These are phyloP conservation scores for Mollisiaceae sp. DNA, from an alignment of 2,329 filamentous ascomycete species.

Conservation along the genomic window DNA sequence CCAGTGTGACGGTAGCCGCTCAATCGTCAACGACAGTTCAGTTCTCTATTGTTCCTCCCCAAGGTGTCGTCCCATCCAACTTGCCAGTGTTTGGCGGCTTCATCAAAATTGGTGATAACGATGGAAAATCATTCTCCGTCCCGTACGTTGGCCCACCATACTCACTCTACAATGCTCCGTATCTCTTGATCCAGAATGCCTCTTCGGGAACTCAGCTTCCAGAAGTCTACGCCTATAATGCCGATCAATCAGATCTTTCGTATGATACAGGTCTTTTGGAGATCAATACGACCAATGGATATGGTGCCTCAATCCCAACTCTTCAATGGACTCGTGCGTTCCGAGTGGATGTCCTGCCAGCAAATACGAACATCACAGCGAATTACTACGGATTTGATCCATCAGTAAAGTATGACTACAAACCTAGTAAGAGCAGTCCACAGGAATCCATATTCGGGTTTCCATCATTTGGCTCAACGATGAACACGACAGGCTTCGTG, in stretches of 20 bases:
- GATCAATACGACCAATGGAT: slow-evolving; percentile 13
- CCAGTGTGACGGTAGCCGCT: slow-evolving; percentile 20
- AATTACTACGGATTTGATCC: slow-evolving; percentile 24
- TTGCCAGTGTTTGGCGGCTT: slow-evolving; percentile 36
- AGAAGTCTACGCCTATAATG: slow-evolving; percentile 12
- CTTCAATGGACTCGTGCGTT: slow-evolving; percentile 23
- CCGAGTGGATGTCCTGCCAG: slow-evolving; percentile 19
- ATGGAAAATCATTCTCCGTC: slow-evolving; percentile 29
- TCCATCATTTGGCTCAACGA: slow-evolving; percentile 17
- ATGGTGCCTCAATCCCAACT: slow-evolving; percentile 11
- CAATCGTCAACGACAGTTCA: background rate
- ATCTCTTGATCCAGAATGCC: slow-evolving; percentile 7
- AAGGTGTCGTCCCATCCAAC: slow-evolving; percentile 27
- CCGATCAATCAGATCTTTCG: background rate
- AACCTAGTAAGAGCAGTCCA: background rate
- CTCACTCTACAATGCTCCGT: slow-evolving; percentile 28
- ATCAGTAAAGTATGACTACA: slow-evolving; percentile 8
- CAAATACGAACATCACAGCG: slow-evolving; percentile 22
- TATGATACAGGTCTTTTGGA: slow-evolving; percentile 20
- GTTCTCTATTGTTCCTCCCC: slow-evolving; percentile 26
- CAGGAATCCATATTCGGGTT: background rate
- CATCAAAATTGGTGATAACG: slow-evolving; percentile 25
- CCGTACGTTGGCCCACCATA: slow-evolving; percentile 36
- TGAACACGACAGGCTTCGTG: slow-evolving; percentile 12
- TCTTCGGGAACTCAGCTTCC: slow-evolving; percentile 9